Base-by-base conservation (phyloP, 2,329 filamentous ascomycete genomes). In the Beauveria asiatica region DNA sequence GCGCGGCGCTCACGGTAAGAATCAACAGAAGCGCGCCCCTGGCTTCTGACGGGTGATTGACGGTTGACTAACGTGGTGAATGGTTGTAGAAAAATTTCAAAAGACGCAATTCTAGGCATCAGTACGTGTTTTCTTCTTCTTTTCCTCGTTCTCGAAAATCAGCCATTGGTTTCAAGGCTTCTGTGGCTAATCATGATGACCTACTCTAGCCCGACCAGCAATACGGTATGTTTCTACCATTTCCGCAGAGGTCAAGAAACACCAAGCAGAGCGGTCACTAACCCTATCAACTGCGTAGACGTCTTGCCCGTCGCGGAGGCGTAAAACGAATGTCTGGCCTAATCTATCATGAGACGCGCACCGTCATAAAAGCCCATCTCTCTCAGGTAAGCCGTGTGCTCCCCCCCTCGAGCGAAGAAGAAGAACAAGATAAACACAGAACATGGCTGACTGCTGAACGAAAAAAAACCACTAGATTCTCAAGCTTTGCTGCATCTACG, bases 261-360 rank as follows among this genome's bases (percentile, higher is more conserved):
- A 11, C 5, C 3, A 21, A 5, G 3, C 19, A 9, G 19, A 45
- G 44, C n/a, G 5, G 9, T n/a, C n/a, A 27, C 48, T 50, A 33
- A 50, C n/a, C 11, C 3, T 33, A 1, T 9, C 1, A 5, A 13
- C 7, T 5, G 16, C n/a, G 11, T 48, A 86, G 88, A 65, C 85
- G 89, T 45, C 73, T 93, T 0, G 89, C 89, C 1, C 83, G 89
- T 6, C 84, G 89, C 7, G 89, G 89, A 1, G 89, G 89, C 0
- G 86, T 93, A 0, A 92, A 92, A 69, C 78, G 89, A 0, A 90
- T 92, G 9, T 86, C 85, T 0, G 80, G 69, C 0, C 64, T 50
- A 0, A 86, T 92, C 3, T 92, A 92, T 66, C 77, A 84, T 0
- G 85, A 89, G 0, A 70, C 79, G 0, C 76, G 89, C 0, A 19